Conservation (phyloP, 1,139 yeast genomes). For the Candida anutae region DNA sequence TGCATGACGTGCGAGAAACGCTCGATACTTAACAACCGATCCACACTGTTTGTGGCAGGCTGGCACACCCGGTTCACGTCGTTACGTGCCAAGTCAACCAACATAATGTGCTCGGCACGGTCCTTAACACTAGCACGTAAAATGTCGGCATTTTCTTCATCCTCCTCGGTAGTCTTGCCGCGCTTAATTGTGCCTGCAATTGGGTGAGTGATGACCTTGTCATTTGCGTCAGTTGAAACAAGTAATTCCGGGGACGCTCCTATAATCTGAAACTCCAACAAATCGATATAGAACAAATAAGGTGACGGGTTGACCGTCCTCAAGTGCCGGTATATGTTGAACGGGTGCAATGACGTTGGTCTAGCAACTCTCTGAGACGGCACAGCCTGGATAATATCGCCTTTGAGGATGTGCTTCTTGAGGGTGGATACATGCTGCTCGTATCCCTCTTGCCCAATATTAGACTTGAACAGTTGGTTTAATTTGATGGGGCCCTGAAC, state of each 20-base stretch:
- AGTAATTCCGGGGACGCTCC: constrained; percentile 96
- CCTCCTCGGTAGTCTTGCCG: constrained; percentile 87
- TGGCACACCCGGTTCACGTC: constrained; percentile 93
- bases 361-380: constrained; percentile 96
- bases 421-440: constrained; percentile 69
- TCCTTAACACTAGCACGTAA: constrained; percentile 79
- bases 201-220: constrained; percentile 86
- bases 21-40: constrained; percentile 80
- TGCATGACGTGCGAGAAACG: constrained; percentile 98
- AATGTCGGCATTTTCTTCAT: constrained; percentile 69
- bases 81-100: constrained; percentile 93
- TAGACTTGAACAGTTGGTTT: constrained; percentile 66
- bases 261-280: constrained; percentile 83
- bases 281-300: constrained; percentile 87
- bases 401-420: constrained; percentile 75
- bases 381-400: constrained; percentile 95
- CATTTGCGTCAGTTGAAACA: constrained; percentile 68
- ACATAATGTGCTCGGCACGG: constrained; percentile 96
- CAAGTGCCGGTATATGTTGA: constrained; percentile 88
- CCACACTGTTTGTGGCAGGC: constrained; percentile 78
- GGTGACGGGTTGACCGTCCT: constrained; percentile 97
- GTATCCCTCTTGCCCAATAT: constrained; percentile 90
- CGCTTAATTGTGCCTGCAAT: constrained; percentile 94
- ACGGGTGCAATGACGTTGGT: constrained; percentile 92
- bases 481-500: constrained; percentile 64